Evolutionary conservation across 2,329 filamentous ascomycete genomes (phyloP).

Genomic region (Aspergillus sp.): DNA sequence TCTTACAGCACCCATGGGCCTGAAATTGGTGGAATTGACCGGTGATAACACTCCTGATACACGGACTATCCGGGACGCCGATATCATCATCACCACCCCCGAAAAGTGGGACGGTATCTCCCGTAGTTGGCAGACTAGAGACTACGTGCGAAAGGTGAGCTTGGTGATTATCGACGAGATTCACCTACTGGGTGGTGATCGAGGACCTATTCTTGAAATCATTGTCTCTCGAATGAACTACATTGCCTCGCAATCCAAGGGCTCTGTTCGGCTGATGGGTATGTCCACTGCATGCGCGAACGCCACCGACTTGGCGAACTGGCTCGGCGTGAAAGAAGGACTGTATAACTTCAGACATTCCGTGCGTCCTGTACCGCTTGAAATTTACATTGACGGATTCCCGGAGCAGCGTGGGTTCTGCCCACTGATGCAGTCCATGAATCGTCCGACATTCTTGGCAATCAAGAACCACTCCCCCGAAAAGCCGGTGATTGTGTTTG

Average conservation of each 20-base stretch:
- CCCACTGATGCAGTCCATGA: constrained; percentile 98
- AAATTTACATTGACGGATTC: constrained; percentile 97
- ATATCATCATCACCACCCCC: constrained; percentile 98
- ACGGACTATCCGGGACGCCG: constrained; percentile 88
- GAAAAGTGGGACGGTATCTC: constrained; percentile 99
- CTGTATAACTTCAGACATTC: constrained; percentile 98
- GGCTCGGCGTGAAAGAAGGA: constrained; percentile 93
- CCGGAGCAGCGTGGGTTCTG: constrained; percentile 94
- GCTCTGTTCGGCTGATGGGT: constrained; percentile 84
- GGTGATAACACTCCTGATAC: constrained; percentile 98
- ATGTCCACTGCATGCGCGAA: constrained; percentile 99
- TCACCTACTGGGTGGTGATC: constrained; percentile 91
- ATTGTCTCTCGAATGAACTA: constrained; percentile 96
- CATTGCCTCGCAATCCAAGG: constrained; percentile 90
- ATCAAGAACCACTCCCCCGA: constrained; percentile 95
- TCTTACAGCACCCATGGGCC: constrained; percentile 76
- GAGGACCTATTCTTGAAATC: constrained; percentile 96
- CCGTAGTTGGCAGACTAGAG: constrained; percentile 96
- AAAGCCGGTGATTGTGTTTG: constrained; percentile 97
- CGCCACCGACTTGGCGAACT: constrained; percentile 88
- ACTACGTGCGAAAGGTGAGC: constrained; percentile 91
- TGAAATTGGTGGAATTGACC: constrained; percentile 92
- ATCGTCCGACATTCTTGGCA: constrained; percentile 90
- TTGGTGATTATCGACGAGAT: constrained; percentile 99
- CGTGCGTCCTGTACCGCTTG: constrained; percentile 90